These are phyloP conservation scores for Corymbia maculata DNA, from an alignment of 345 rosid species.

Conservation along the genomic window DNA sequence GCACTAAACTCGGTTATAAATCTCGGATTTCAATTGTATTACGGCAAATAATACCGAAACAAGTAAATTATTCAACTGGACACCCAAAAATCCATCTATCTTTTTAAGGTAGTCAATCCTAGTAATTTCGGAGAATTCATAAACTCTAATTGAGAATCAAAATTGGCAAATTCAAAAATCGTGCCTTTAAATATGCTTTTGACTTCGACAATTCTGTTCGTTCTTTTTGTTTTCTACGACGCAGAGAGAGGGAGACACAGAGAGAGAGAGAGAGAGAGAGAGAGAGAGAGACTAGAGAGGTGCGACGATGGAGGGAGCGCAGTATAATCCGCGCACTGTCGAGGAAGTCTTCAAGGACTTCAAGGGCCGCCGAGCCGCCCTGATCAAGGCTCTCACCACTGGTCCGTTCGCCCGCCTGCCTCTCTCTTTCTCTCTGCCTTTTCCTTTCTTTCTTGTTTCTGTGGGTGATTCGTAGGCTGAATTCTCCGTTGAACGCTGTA, in stretches of 20 bases:
- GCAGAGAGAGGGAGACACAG: background rate
- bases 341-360: slow-evolving; percentile 74
- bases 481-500: background rate
- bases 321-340: slow-evolving; percentile 51
- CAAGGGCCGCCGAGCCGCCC: slow-evolving; percentile 58
- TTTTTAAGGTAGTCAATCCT: background rate
- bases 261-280: background rate
- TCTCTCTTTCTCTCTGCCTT: background rate
- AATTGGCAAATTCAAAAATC: background rate
- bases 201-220: background rate
- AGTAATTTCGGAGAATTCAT: background rate
- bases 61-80: background rate
- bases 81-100: background rate
- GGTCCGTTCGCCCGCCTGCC: slow-evolving; percentile 13
- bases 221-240: background rate
- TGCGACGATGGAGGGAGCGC: slow-evolving; percentile 7
- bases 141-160: background rate
- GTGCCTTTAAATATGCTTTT: background rate
- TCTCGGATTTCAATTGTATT: background rate
- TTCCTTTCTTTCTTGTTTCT: background rate
- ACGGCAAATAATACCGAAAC: background rate
- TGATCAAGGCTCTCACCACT: slow-evolving; percentile 59
- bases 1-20: background rate
- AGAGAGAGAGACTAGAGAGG: background rate
- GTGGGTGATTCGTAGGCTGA: background rate